A percentile compares a stretch with the other conserved stretches of the same genome.
These are phyloP conservation scores for Syncephalis plumigaleata DNA, from an alignment of 371 early-diverging fungal genomes.

Conservation along the genomic window DNA sequence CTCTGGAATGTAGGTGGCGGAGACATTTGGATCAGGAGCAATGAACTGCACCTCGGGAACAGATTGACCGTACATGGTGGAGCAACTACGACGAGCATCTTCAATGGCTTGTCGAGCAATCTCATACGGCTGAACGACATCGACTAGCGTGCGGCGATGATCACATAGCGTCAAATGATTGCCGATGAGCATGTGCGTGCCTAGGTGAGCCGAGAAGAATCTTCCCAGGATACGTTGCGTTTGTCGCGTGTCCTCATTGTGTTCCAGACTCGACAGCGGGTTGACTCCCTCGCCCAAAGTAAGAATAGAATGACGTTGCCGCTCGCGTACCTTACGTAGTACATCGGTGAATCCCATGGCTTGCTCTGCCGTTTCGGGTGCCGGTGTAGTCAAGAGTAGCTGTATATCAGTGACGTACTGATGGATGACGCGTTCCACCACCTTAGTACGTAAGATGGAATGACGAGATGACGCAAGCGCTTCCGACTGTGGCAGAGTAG, in stretches of 20 bases:
- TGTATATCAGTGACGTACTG: constrained; percentile 22
- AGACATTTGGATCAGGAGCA: constrained; percentile 22
- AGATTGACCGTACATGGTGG: constrained; percentile 21
- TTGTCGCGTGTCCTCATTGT: neutral
- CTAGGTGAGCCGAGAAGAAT: constrained; percentile 31
- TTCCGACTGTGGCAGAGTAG: constrained; percentile 10
- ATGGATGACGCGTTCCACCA: constrained; percentile 13
- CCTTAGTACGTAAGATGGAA: constrained; percentile 4
- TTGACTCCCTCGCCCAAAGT: constrained; percentile 21
- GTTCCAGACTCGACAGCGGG: constrained; percentile 6
- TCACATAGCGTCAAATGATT: constrained; percentile 43
- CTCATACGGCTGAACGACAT: constrained; percentile 31
- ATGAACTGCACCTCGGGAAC: constrained; percentile 26
- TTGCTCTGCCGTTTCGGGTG: constrained; percentile 10
- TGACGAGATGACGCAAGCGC: constrained; percentile 14
- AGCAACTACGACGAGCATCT: constrained; percentile 35
- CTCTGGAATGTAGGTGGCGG: constrained; percentile 37
- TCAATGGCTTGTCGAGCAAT: constrained; percentile 38
- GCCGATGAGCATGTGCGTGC: constrained; percentile 37
- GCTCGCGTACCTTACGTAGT: constrained; percentile 14
- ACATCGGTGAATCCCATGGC: constrained; percentile 21
- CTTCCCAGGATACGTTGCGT: constrained; percentile 16
- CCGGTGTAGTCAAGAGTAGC: constrained; percentile 19
- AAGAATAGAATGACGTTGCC: constrained; percentile 18
- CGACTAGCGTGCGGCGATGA: constrained; percentile 30